Conservation (phyloP, 495 filamentous ascomycete genomes). For the Xylaria intraflava region DNA sequence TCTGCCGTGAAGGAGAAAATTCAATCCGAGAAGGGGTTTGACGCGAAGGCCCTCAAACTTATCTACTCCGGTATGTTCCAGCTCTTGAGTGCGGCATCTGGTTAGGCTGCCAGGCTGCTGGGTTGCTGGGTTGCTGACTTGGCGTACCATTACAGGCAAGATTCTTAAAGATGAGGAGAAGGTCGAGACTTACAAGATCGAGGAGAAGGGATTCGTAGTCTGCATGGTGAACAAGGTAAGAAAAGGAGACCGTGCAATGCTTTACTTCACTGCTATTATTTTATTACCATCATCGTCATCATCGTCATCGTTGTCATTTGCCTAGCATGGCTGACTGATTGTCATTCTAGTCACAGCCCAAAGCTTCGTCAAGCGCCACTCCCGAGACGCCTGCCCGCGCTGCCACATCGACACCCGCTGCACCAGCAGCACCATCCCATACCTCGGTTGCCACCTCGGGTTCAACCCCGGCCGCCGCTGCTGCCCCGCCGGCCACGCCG, state of each 20-base stretch:
- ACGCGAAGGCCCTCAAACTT: slow-evolving; percentile 78
- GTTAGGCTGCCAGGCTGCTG: slow-evolving; percentile 9
- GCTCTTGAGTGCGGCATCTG: background rate
- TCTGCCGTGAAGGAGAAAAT: slow-evolving; percentile 87
- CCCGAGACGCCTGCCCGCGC: slow-evolving; percentile 66
- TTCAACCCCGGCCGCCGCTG: slow-evolving; percentile 52
- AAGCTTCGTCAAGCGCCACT: slow-evolving; percentile 51
- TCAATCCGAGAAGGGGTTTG: slow-evolving; percentile 82
- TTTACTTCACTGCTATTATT: background rate
- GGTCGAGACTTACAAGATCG: slow-evolving; percentile 91
- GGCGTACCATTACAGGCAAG: slow-evolving; percentile 87
- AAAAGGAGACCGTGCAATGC: slow-evolving; percentile 4
- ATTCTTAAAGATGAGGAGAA: slow-evolving; percentile 96
- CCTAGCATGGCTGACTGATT: background rate
- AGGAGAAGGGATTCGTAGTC: slow-evolving; percentile 98
- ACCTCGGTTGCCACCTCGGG: slow-evolving; percentile 34
- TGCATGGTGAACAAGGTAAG: slow-evolving; percentile 92
- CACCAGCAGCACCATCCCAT: slow-evolving; percentile 52
- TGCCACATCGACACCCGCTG: slow-evolving; percentile 51
- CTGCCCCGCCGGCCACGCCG: slow-evolving; percentile 66
- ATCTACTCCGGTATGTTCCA: slow-evolving; percentile 83
- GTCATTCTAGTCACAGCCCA: slow-evolving; percentile 47
- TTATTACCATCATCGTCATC: no score
- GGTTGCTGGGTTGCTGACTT: no score
- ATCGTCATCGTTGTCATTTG: no score